phyloP scores from a whole-genome alignment of 23 red algal genomes.

The Gracilaria vermiculophylla region DNA sequence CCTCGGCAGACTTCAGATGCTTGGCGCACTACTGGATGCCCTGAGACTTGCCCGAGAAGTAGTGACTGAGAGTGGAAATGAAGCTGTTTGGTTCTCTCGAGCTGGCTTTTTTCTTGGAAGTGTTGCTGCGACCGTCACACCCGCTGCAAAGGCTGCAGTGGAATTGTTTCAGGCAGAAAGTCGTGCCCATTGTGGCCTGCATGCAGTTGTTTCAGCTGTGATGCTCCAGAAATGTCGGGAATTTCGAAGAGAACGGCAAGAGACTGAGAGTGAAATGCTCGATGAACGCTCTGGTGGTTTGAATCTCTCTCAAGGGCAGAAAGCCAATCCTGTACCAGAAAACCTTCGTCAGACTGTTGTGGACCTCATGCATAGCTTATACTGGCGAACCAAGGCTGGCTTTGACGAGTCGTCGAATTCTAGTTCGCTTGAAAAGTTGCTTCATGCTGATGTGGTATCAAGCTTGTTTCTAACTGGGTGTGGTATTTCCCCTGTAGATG shows the following conservation, averaged over 20 bases:
- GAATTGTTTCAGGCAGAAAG: slow-evolving; percentile 73
- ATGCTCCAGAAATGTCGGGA: slow-evolving; percentile 11
- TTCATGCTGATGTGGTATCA: slow-evolving; percentile 63
- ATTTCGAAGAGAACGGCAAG: background rate
- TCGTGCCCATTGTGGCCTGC: slow-evolving; percentile 53
- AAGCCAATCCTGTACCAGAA: background rate
- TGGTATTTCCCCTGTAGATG: slow-evolving; percentile 65
- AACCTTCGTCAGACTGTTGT: slow-evolving; percentile 47
- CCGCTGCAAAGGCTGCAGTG: slow-evolving; percentile 68
- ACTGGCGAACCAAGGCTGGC: slow-evolving; percentile 66
- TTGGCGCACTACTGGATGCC: slow-evolving; percentile 48
- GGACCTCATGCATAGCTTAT: slow-evolving; percentile 48
- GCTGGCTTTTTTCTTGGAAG: slow-evolving; percentile 26
- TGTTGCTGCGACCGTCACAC: slow-evolving; percentile 55
- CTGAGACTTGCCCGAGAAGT: slow-evolving; percentile 57
- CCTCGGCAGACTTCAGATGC: slow-evolving; percentile 28
- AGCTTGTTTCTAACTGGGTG: slow-evolving; percentile 53
- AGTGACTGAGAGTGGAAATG: slow-evolving; percentile 39
- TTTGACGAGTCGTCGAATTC: slow-evolving; percentile 59
- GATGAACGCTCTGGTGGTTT: background rate
- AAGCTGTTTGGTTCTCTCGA: slow-evolving; percentile 63
- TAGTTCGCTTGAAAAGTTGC: slow-evolving; percentile 32
- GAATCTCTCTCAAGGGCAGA: background rate
- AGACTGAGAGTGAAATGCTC: background rate
- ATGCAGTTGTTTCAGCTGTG: slow-evolving; percentile 22